Evolutionary conservation across 208 protist genomes (phyloP).

Genomic region (Leishmania mexicana): DNA sequence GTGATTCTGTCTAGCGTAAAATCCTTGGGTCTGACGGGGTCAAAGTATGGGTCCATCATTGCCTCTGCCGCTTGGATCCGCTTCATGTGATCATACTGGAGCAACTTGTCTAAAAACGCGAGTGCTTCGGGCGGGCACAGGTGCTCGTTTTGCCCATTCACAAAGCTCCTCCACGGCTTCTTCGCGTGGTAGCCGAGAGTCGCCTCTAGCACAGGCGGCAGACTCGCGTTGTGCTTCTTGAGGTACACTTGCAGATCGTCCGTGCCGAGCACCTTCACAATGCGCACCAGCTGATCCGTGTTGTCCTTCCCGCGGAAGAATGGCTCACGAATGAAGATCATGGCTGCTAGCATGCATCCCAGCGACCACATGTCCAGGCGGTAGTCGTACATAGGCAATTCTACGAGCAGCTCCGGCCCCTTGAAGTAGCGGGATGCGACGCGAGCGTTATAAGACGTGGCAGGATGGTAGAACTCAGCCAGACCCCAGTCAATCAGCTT

Average conservation of each 20-base stretch:
- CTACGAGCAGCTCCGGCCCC: slow-evolving; percentile 98
- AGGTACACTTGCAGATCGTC: slow-evolving; percentile 96
- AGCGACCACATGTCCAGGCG: slow-evolving; percentile 99
- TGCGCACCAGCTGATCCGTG: slow-evolving; percentile 98
- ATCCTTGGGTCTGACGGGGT: slow-evolving; percentile 76
- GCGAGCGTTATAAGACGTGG: slow-evolving; percentile 98
- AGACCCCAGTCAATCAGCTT: slow-evolving; percentile 99
- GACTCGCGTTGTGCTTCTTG: slow-evolving; percentile 96
- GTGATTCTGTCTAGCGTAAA: slow-evolving; percentile 7
- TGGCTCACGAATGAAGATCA: slow-evolving; percentile 99
- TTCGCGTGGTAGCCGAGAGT: slow-evolving; percentile 84
- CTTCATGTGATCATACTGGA: slow-evolving; percentile 97
- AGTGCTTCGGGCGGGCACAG: slow-evolving; percentile 97
- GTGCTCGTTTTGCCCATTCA: slow-evolving; percentile 96
- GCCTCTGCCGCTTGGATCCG: slow-evolving; percentile 98
- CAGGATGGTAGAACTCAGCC: slow-evolving; percentile 99
- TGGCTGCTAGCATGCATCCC: slow-evolving; percentile 99
- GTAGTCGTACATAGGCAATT: slow-evolving; percentile 99
- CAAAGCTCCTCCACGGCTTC: slow-evolving; percentile 94
- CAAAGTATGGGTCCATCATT: slow-evolving; percentile 99
- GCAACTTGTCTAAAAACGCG: slow-evolving; percentile 98
- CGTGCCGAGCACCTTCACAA: slow-evolving; percentile 97
- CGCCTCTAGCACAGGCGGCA: slow-evolving; percentile 92
- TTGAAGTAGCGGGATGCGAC: slow-evolving; percentile 99
- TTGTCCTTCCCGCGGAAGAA: slow-evolving; percentile 99